phyloP scores from a whole-genome alignment of 192 early-diverging fungal genomes.

The Chytriomyces sp. region DNA sequence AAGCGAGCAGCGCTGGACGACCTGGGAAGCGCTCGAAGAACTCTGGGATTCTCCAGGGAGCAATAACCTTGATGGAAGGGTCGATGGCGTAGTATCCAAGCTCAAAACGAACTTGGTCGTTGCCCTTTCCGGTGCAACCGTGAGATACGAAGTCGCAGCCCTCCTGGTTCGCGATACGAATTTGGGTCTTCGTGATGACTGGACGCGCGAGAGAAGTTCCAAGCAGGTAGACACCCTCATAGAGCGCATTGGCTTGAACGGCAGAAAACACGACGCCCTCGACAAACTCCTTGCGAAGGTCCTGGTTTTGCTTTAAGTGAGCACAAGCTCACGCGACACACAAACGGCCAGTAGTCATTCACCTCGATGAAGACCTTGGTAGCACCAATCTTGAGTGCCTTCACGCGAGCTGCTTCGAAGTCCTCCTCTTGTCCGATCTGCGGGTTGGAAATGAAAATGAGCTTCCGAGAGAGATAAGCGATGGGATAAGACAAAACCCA shows the following conservation, averaged over 20 bases:
- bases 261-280: slow-evolving; percentile 91
- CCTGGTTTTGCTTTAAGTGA: slow-evolving; percentile 43
- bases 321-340: background rate
- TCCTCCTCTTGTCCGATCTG: slow-evolving; percentile 97
- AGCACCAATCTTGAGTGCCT: slow-evolving; percentile 93
- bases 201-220: slow-evolving; percentile 98
- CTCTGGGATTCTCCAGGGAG: slow-evolving; percentile 92
- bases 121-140: slow-evolving; percentile 99
- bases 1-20: slow-evolving; percentile 87
- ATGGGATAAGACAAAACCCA: background rate
- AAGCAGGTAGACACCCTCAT: slow-evolving; percentile 94
- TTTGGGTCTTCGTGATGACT: slow-evolving; percentile 84
- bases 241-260: slow-evolving; percentile 92
- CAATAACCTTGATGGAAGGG: slow-evolving; percentile 93
- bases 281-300: slow-evolving; percentile 92
- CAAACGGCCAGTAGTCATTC: slow-evolving; percentile 6
- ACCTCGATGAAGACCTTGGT: slow-evolving; percentile 93
- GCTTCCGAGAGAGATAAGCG: background rate
- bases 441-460: background rate
- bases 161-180: slow-evolving; percentile 90
- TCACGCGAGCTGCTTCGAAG: slow-evolving; percentile 89
- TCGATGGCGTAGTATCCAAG: slow-evolving; percentile 96
- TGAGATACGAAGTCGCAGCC: slow-evolving; percentile 97
- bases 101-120: slow-evolving; percentile 99
- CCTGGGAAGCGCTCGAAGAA: slow-evolving; percentile 97